Base-by-base conservation (phyloP, 176 grass and related monocot species). In the Raddia distichophylla region DNA sequence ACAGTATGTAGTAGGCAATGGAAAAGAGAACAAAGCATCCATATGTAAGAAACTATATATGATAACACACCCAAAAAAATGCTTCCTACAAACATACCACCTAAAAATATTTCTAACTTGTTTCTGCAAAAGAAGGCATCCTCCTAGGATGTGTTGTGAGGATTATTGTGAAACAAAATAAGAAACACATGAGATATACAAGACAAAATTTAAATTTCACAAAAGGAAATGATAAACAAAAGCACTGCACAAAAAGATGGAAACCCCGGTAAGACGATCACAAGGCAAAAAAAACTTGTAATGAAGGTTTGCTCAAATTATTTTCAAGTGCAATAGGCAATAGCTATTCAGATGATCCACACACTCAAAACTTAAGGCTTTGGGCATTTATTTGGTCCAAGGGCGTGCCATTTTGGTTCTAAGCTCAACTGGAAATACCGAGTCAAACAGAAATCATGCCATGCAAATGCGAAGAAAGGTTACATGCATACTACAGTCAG, bases 321-420 rank as follows among this genome's bases (percentile, higher is more conserved):
- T 82, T 65, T 87, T 11, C 22, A 72, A 71, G 47, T 42, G 65
- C 8, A 77, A 87, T 19, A 77, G 63, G 65, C 8, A 77, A 87
- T 19, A 77, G 63, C 44, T 59, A 11, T 5, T 37, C 16, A 47
- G 67, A 53, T 11, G 18, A 85, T 67, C 33, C 32, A 44, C 34
- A 17, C 60, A 83, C 47, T 8, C 19, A 64, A 49, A 80, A 67
- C 33, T 47, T 44, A 6, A 52, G 9, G 20, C 43, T 16, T 66
- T 27, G 67, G 17, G 48, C 20, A 66, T 81, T 56, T 74, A 65
- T 86, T 74, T 62, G 13, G 14, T 61, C 18, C n/a, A 67, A 15
- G 43, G 72, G 44, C 12, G 50, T 70, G 33, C 4, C 14, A 82
- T 22, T 78, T 53, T 48, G 16, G 76, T 61, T 73, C 55, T 42